Conservation (phyloP, 352 stramenopile genomes). For the Phytophthora europaea region DNA sequence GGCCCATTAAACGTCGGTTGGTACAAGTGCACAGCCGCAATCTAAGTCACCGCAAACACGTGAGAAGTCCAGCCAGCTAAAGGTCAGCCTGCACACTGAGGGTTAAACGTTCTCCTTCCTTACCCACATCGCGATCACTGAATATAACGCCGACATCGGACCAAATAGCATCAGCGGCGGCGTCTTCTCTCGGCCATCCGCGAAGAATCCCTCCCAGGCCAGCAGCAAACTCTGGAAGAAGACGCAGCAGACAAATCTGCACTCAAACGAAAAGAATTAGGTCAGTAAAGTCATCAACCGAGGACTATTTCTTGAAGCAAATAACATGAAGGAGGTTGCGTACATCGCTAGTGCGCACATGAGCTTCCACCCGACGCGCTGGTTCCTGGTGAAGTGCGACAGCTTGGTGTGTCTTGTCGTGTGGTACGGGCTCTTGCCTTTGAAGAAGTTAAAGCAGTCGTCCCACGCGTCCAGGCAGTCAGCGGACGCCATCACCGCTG, state of each 20-base stretch:
- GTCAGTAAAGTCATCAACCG: neutral
- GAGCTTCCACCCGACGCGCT: constrained; percentile 74
- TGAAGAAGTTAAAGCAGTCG: constrained; percentile 75
- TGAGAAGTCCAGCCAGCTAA: neutral
- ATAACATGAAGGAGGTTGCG: constrained; percentile 2
- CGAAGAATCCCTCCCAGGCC: constrained; percentile 56
- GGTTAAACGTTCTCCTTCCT: constrained; percentile 6
- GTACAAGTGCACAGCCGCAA: constrained; percentile 65
- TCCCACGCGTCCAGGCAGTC: constrained; percentile 61
- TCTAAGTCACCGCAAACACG: constrained; percentile 21
- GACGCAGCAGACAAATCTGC: constrained; percentile 63
- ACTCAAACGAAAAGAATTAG: constrained; percentile 1
- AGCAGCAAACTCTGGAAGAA: constrained; percentile 61
- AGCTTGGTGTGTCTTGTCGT: constrained; percentile 52
- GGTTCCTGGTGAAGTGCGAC: constrained; percentile 56
- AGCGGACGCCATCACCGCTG: constrained; percentile 26
- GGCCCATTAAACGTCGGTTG: constrained; percentile 65
- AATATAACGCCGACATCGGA: constrained; percentile 55
- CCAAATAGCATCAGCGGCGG: constrained; percentile 58
- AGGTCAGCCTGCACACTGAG: neutral
- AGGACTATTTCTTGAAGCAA: neutral
- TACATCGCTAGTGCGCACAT: constrained; percentile 64
- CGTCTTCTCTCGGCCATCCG: constrained; percentile 60
- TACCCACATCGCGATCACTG: constrained; percentile 68
- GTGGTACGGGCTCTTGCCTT: constrained; percentile 72